Evolutionary conservation across 306 rosid genomes (phyloP).

Genomic region (Luffa aegyptiaca): DNA sequence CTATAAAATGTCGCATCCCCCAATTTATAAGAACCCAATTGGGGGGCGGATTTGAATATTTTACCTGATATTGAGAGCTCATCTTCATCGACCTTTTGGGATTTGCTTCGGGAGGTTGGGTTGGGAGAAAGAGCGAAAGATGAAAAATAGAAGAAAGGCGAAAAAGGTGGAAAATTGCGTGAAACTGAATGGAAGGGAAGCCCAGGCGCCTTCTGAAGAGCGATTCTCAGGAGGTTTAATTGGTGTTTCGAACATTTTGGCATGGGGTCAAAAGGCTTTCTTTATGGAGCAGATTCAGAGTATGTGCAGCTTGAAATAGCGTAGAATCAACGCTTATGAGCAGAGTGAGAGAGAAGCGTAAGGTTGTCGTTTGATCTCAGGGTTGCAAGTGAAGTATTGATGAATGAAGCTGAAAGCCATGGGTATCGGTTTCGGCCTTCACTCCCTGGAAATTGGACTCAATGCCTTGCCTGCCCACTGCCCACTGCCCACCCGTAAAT

Average conservation of each 20-base stretch:
- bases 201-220: constrained; percentile 13
- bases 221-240: constrained; percentile 22
- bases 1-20: constrained; percentile 78
- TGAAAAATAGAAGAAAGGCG: constrained; percentile 17
- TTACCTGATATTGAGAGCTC: constrained; percentile 34
- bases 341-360: neutral
- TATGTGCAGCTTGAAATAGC: neutral
- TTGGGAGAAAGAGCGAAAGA: constrained; percentile 15
- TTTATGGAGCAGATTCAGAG: neutral
- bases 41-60: constrained; percentile 51
- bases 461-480: neutral
- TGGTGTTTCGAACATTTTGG: constrained; percentile 36
- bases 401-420: neutral
- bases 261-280: constrained; percentile 24
- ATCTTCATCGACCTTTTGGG: neutral
- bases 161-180: constrained; percentile 16
- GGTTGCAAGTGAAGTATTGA: neutral
- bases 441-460: neutral
- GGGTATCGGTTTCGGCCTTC: neutral
- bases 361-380: neutral
- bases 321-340: neutral
- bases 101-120: constrained; percentile 3
- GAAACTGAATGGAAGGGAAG: constrained; percentile 14
- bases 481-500: neutral
- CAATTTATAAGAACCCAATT: constrained; percentile 52